Evolutionary conservation across 306 rosid genomes (phyloP), one percentile per base, ranked within the genome.

Genomic region (Lathyrus tuberosus): DNA sequence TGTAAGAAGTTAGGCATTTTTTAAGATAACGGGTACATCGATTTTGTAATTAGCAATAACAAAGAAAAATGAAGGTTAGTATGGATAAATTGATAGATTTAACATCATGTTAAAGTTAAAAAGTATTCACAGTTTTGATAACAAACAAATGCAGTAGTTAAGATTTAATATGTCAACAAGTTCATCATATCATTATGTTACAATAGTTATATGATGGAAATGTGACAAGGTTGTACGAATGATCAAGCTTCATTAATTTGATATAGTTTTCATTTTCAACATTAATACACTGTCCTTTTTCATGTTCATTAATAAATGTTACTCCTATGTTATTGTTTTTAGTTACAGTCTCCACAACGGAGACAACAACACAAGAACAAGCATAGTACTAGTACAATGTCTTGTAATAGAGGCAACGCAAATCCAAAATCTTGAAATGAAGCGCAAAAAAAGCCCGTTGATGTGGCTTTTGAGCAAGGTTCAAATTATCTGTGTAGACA

Each of bases 341-440:
- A n/a, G n/a, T n/a, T 53, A 13, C 6, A 22, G 60, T 53, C 40
- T 33, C 35, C 52, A 66, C 35, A 48, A 15, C 10, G 71, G 22
- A 79, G 64, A 74, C 69, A 44, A 62, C 84, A 76, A 53, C 77
- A 48, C 67, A 53, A 10, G 5, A 40, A 75, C 14, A 51, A 35
- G 72, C 47, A 3, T 67, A 44, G 15, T 51, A 51, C 28, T n/a
- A 6, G 28, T 40, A 0, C 3, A 41, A 6, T 26, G 24, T 13
- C 41, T 17, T 5, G 71, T 14, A 20, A 31, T 18, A 18, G 11
- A 46, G 37, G 33, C 52, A 49, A 59, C 17, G 41, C 72, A 69
- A 77, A 49, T 72, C 65, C 49, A 59, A 24, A 18, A 14, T 26
- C 4, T 26, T 26, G 30, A 24, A 37, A 28, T 67, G 15, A 65